Conservation (phyloP, 1,284 basidiomycete species). For the Heliocybe sulcata region DNA sequence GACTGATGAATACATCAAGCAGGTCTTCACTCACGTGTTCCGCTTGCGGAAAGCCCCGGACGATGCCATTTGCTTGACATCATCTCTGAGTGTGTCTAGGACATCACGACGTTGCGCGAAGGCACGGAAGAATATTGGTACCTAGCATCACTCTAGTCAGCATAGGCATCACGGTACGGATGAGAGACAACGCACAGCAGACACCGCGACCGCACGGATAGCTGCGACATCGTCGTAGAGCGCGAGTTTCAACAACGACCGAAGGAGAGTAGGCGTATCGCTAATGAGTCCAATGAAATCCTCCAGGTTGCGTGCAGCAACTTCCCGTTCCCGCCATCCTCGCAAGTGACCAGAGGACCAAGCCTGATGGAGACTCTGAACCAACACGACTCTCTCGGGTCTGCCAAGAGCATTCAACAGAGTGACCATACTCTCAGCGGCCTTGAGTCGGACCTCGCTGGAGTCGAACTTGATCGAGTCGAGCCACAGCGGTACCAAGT, state of each 20-base stretch:
- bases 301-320: slow-evolving; percentile 1
- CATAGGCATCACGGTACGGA: slow-evolving; percentile 12
- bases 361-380: slow-evolving; percentile 44
- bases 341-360: slow-evolving; percentile 61
- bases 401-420: slow-evolving; percentile 52
- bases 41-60: slow-evolving; percentile 60
- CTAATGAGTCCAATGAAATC: slow-evolving; percentile 2
- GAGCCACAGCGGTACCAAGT: slow-evolving; percentile 75
- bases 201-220: slow-evolving; percentile 75
- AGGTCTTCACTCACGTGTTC: slow-evolving; percentile 53
- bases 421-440: slow-evolving; percentile 53
- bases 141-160: slow-evolving; percentile 27
- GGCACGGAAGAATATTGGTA: slow-evolving; percentile 45
- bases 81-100: slow-evolving; percentile 34
- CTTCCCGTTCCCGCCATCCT: slow-evolving; percentile 66
- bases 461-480: slow-evolving; percentile 53
- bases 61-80: slow-evolving; percentile 47
- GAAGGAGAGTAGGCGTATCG: slow-evolving; percentile 17
- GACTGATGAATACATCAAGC: slow-evolving; percentile 6
- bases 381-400: slow-evolving; percentile 42
- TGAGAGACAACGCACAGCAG: slow-evolving; percentile 42
- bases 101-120: slow-evolving; percentile 33
- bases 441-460: slow-evolving; percentile 65
- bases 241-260: slow-evolving; percentile 51
- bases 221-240: slow-evolving; percentile 79